These are phyloP conservation scores for Talaromyces stipitatus DNA, from an alignment of 495 filamentous ascomycete species.

Conservation along the genomic window DNA sequence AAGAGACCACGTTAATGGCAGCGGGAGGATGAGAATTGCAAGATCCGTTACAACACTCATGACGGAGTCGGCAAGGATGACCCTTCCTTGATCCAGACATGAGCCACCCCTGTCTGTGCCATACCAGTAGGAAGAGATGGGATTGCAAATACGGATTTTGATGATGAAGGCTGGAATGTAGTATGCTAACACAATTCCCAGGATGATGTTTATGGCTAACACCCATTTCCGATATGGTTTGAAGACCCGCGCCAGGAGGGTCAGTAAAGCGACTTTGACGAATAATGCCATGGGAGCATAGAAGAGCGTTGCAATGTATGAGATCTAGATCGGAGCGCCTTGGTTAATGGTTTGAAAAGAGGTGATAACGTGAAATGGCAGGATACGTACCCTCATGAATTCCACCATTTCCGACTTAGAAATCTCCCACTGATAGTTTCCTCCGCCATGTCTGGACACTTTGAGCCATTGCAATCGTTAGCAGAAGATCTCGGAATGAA, in stretches of 20 bases:
- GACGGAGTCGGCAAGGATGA: conserved; percentile 39
- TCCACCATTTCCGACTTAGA: conserved; percentile 8
- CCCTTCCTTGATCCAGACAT: conserved; percentile 35
- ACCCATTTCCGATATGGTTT: conserved; percentile 30
- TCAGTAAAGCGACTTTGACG: conserved; percentile 39
- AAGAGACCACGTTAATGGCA: conserved; percentile 40
- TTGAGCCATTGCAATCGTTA: background rate
- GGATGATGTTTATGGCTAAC: conserved; percentile 35
- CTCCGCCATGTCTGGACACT: conserved; percentile 34
- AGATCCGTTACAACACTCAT: conserved; percentile 40
- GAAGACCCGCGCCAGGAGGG: conserved; percentile 42
- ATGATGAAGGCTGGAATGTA: conserved; percentile 25
- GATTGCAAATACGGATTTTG: conserved; percentile 32
- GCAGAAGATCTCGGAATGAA: background rate
- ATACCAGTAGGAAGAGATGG: conserved; percentile 26
- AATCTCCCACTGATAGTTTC: conserved; percentile 24
- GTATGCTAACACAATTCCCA: conserved; percentile 31
- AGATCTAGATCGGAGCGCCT: conserved; percentile 19
- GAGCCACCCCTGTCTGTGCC: conserved; percentile 6
- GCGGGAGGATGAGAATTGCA: conserved; percentile 35
- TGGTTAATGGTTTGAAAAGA: background rate
- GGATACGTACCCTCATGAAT: conserved; percentile 25
- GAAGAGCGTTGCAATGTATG: conserved; percentile 34
- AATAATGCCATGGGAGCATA: conserved; percentile 43
- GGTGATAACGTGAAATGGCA: background rate